These are phyloP conservation scores for Carex scoparia DNA, from an alignment of 176 grass and related monocot genomes.

Conservation along the genomic window DNA sequence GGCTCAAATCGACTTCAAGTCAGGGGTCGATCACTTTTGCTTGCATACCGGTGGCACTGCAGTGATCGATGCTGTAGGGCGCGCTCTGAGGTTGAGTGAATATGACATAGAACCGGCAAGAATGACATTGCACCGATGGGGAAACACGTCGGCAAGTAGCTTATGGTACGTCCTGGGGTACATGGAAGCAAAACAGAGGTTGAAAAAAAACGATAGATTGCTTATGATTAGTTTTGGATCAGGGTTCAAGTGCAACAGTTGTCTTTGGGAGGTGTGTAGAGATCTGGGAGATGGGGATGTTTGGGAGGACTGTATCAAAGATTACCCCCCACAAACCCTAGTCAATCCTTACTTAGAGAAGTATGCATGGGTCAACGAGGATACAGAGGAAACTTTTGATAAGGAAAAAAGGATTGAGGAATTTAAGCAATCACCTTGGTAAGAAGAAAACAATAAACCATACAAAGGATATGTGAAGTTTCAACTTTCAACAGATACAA, in stretches of 20 bases:
- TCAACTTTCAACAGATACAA: background rate
- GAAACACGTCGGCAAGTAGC: slow-evolving; percentile 92
- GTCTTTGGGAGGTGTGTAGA: slow-evolving; percentile 61
- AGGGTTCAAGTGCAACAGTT: slow-evolving; percentile 94
- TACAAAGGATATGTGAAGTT: background rate
- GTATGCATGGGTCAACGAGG: slow-evolving; percentile 79
- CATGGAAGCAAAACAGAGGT: slow-evolving; percentile 79
- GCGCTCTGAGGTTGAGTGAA: slow-evolving; percentile 36
- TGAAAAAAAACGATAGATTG: slow-evolving; percentile 50
- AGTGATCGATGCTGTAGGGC: slow-evolving; percentile 63
- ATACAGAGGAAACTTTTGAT: slow-evolving; percentile 28
- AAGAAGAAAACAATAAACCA: background rate
- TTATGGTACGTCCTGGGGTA: slow-evolving; percentile 82
- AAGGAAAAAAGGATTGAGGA: background rate
- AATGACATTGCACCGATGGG: slow-evolving; percentile 95
- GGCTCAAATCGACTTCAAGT: slow-evolving; percentile 64
- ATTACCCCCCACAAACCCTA: slow-evolving; percentile 57
- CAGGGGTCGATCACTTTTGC: slow-evolving; percentile 87
- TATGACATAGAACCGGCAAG: slow-evolving; percentile 69
- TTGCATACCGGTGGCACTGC: slow-evolving; percentile 80
- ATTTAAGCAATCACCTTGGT: background rate
- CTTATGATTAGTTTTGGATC: slow-evolving; percentile 83
- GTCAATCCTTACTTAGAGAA: slow-evolving; percentile 73
- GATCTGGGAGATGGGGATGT: slow-evolving; percentile 54
- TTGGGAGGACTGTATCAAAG: slow-evolving; percentile 62